Conservation (phyloP, 495 filamentous ascomycete genomes). For the Aspergillus panamensis region DNA sequence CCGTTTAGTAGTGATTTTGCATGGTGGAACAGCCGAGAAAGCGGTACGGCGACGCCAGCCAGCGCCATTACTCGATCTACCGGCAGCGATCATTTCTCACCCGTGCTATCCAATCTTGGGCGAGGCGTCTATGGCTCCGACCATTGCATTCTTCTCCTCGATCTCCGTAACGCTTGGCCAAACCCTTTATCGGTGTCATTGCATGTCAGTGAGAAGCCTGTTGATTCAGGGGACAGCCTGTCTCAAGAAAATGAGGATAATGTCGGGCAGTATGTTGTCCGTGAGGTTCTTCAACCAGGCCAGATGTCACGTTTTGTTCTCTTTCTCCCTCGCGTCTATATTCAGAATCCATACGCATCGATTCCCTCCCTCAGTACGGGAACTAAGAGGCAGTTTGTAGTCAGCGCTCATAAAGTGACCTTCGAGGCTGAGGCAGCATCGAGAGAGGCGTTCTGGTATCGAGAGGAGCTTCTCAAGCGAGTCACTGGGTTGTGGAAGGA, state of each 20-base stretch:
- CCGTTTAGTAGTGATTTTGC: slow-evolving; percentile 61
- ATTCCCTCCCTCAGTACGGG: slow-evolving; percentile 75
- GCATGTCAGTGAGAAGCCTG: slow-evolving; percentile 47
- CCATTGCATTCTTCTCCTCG: slow-evolving; percentile 76
- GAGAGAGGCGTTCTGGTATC: slow-evolving; percentile 89
- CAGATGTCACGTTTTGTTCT: slow-evolving; percentile 74
- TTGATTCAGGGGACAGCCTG: slow-evolving; percentile 1
- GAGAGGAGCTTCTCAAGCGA: slow-evolving; percentile 73
- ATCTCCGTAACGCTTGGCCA: slow-evolving; percentile 87
- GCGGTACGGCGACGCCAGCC: slow-evolving; percentile 5
- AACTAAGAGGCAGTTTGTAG: slow-evolving; percentile 80
- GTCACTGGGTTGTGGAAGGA: slow-evolving; percentile 71
- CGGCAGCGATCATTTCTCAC: slow-evolving; percentile 35
- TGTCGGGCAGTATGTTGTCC: slow-evolving; percentile 42
- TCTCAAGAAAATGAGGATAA: slow-evolving; percentile 9
- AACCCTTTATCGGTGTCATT: slow-evolving; percentile 58
- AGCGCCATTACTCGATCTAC: slow-evolving; percentile 15
- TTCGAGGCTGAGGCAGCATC: slow-evolving; percentile 74
- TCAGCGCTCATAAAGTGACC: slow-evolving; percentile 71
- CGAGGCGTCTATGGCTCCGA: slow-evolving; percentile 48
- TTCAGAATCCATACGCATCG: slow-evolving; percentile 69
- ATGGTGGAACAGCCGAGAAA: slow-evolving; percentile 43
- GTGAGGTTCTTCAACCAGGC: slow-evolving; percentile 68
- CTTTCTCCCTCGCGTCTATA: slow-evolving; percentile 69
- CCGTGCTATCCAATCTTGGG: slow-evolving; percentile 41